Conservation (phyloP, 768 basidiomycete species). For the Trametes gibbosa region DNA sequence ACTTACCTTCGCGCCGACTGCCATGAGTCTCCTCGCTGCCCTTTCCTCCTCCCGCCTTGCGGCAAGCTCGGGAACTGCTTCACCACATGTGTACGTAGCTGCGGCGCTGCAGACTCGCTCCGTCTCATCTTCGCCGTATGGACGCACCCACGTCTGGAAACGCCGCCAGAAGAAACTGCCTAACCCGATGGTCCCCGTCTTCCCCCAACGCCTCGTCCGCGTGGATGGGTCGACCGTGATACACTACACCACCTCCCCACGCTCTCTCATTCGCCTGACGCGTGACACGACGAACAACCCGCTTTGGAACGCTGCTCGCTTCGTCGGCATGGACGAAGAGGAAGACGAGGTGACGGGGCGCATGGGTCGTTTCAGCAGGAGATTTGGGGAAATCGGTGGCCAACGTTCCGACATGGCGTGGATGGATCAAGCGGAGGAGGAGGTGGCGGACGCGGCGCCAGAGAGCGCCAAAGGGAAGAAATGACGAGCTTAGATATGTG, state of each 20-base stretch:
- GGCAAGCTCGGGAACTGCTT: neutral
- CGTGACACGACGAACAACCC: conserved; percentile 90
- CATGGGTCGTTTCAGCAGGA: conserved; percentile 74
- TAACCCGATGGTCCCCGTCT: conserved; percentile 81
- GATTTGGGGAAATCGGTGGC: conserved; percentile 48
- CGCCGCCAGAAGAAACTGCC: conserved; percentile 66
- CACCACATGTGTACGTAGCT: neutral
- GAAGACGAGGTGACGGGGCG: conserved; percentile 73
- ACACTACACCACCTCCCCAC: conserved; percentile 88
- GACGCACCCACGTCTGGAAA: conserved; percentile 81
- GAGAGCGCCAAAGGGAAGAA: neutral
- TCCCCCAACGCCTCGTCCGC: conserved; percentile 80
- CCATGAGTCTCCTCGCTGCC: conserved; percentile 6
- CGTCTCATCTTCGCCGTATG: conserved; percentile 76
- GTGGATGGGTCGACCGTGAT: conserved; percentile 87
- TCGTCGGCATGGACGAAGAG: conserved; percentile 38
- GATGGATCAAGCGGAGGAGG: conserved; percentile 13
- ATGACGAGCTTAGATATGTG: neutral
- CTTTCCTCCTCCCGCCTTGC: neutral
- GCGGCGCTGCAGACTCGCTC: conserved; percentile 30
- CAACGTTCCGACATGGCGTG: conserved; percentile 15
- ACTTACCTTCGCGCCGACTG: neutral
- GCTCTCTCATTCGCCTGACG: conserved; percentile 70
- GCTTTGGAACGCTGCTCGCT: conserved; percentile 70
- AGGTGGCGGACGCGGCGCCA: neutral